Base-by-base conservation (phyloP, 371 early-diverging fungal species). In the Apophysomyces ossiformis region DNA sequence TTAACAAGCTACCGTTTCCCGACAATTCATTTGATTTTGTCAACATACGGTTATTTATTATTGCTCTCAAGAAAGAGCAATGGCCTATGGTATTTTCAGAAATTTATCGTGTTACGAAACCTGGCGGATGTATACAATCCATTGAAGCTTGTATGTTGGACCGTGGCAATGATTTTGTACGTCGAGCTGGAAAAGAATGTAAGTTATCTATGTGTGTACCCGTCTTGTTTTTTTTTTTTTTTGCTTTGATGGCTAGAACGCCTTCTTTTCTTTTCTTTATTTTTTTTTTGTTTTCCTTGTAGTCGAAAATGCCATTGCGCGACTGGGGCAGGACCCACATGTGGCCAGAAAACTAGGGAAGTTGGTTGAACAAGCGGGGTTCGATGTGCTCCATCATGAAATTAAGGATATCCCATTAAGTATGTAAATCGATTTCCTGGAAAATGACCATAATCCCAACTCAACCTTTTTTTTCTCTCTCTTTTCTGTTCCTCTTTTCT, bases 21-120 rank as follows among this genome's bases (percentile, higher is more conserved):
- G 85, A 87, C 64, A 71, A 84, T 43, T 77, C 83, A 0, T 89
- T 89, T 70, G 89, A 89, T 64, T 81, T 86, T 68, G 77, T 87
- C 16, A 75, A 87, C 64, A 70, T 86, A 50, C 71, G 89, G 18
- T 71, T 87, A 37, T 81, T 87, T 67, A 78, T 84, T 43, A 68
- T 83, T 32, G 84, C 82, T 11, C 68, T 86, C 18, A 79, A 74
- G 7, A 72, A 71, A 57, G 65, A 81, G 18, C 81, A 85, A 65
- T 89, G 87, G 87, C 66, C 77, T 2, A 37, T 74, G 35, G 68
- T 78, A 36, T 64, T 86, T 12, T 68, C 71, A 57, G 88, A 89
- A 64, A 68, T 85, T 7, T 67, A 77, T 26, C 78, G 85, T 13
- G 77, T 87, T 5, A 65, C 82, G 9, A 87, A 87, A 64, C 85